Evolutionary conservation across 192 early-diverging fungal genomes (phyloP), one percentile per base, ranked within the genome.

Genomic region (Linnemannia hyalina): DNA sequence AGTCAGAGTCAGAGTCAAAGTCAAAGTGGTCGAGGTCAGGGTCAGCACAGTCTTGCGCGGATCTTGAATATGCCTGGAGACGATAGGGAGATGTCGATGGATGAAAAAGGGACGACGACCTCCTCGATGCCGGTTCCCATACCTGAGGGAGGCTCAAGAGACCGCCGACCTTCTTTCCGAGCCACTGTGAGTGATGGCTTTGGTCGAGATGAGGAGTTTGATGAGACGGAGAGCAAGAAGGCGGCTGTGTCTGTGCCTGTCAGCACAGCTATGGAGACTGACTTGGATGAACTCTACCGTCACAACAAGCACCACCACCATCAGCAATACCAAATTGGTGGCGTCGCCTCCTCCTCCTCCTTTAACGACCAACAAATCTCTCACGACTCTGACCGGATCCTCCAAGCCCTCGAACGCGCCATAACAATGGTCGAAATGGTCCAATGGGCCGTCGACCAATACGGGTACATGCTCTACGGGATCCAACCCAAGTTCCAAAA

Each of bases 371-470:
- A 52, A n/a, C 36, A 20, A 46, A 32, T 72, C 20, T 46, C 75
- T 18, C 69, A 22, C 42, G 80, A 80, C 6, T 69, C 71, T 23
- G 84, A 85, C 32, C 57, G 26, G 54, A 77, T 83, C 29, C 13
- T 83, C 22, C 68, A 54, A 29, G 78, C 74, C 1, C 46, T 88
- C 26, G 87, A 83, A 20, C 70, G 81, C 2, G 81, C 74, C 0
- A 36, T 79, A 0, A 41, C 74, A 1, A 80, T 83, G 78, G 44
- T 80, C 2, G 81, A 81, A 29, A 72, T 82, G 41, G 42, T 92
- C 57, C 92, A 93, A 71, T 90, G 89, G 78, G 87, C 82, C 0
- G 87, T 93, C 32, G 92, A 93, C 80, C 92, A 93, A 63, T 85
- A 90, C 22, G 75, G 78, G 0, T 93, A 92, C 69, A 77, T 77